A percentile compares a stretch with the other conserved stretches of the same genome.
Conservation (phyloP, 495 filamentous ascomycete species). For the Annulohypoxylon bovei region DNA sequence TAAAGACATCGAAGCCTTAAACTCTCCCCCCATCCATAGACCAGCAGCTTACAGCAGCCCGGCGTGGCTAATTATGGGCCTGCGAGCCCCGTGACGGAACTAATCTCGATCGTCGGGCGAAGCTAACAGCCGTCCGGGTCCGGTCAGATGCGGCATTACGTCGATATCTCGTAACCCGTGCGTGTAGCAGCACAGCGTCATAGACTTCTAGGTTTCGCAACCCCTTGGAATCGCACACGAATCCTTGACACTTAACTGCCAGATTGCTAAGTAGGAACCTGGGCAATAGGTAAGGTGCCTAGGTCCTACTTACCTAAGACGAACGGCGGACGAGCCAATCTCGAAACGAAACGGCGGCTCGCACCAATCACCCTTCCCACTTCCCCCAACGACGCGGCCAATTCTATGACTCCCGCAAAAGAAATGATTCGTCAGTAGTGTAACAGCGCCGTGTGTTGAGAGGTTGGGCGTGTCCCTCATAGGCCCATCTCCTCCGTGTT, state of each 20-base stretch:
- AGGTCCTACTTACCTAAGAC: not conserved
- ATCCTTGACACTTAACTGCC: not conserved
- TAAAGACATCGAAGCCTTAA: not conserved
- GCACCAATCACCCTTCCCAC: not conserved
- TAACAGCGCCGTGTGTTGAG: not conserved
- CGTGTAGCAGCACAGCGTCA: conserved; percentile 15
- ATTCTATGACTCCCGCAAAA: not conserved
- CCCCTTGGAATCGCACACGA: not conserved
- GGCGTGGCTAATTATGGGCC: not conserved
- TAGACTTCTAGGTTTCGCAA: conserved; percentile 18
- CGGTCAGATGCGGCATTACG: conserved; percentile 37
- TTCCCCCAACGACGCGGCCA: not conserved
- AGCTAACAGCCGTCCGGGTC: conserved; percentile 8
- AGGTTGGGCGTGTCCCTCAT: not conserved
- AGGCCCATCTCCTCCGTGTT: conserved; percentile 23
- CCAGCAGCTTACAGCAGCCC: not conserved
- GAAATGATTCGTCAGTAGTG: conserved; percentile 20
- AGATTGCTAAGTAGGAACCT: no score
- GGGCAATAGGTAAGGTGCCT: conserved; percentile 10
- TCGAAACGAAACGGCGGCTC: not conserved
- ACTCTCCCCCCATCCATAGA: not conserved
- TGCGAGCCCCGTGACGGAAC: conserved; percentile 16
- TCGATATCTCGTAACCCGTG: conserved; percentile 24
- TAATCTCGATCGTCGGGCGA: conserved; percentile 32
- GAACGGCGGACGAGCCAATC: not conserved